phyloP scores from a whole-genome alignment of 768 basidiomycete genomes.

The Tephrocybe rancida region DNA sequence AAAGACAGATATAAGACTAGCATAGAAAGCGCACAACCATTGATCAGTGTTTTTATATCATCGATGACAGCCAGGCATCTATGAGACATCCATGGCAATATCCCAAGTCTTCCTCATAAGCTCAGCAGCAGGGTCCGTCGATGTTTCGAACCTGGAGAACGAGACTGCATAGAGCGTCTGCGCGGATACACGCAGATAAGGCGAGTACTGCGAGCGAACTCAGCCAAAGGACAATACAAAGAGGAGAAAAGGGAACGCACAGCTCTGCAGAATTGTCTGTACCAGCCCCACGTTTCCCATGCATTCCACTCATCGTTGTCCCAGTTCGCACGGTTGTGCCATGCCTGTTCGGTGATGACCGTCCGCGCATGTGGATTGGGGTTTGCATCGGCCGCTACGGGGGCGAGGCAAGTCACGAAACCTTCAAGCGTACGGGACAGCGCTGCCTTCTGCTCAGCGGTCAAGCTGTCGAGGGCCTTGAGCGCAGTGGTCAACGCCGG shows the following conservation, averaged over 20 bases:
- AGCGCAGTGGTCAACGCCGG: constrained; percentile 70
- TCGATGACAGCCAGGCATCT: no score
- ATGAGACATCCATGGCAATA: constrained; percentile 50
- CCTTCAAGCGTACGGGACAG: constrained; percentile 74
- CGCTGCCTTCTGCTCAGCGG: constrained; percentile 75
- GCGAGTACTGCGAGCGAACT: constrained; percentile 60
- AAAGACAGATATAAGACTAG: no score
- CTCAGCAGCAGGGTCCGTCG: constrained; percentile 55
- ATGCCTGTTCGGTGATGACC: constrained; percentile 66
- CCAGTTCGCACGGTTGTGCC: constrained; percentile 75
- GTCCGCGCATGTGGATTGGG: constrained; percentile 54
- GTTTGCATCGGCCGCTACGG: constrained; percentile 38
- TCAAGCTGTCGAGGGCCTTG: constrained; percentile 75
- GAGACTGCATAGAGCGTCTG: constrained; percentile 72
- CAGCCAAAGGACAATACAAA: background rate
- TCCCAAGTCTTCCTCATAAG: constrained; percentile 73
- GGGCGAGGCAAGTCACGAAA: constrained; percentile 68
- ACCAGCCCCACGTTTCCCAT: constrained; percentile 94
- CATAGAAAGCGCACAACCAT: no score
- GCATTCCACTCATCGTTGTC: constrained; percentile 74
- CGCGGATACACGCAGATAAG: constrained; percentile 75
- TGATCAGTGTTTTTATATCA: no score
- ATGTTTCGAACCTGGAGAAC: constrained; percentile 62
- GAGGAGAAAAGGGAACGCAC: constrained; percentile 42
- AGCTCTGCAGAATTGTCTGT: constrained; percentile 81